Percentiles rank a stretch among this genome's conserved stretches.
Conservation (phyloP, 805 yeast species). For the Hanseniaspora lachancei region DNA sequence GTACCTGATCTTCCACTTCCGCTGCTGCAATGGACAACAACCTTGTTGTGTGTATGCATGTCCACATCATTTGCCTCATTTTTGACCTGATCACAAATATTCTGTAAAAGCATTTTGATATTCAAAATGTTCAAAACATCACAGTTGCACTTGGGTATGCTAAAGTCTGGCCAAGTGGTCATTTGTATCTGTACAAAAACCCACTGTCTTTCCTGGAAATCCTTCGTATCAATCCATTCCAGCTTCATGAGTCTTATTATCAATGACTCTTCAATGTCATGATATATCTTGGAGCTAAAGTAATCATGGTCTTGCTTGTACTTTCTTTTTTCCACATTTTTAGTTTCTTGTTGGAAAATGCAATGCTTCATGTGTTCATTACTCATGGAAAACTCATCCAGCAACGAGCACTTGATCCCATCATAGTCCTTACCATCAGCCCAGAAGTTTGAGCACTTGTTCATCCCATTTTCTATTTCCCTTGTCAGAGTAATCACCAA, state of each 20-base stretch:
- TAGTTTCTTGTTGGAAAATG: not conserved
- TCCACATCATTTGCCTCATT: constrained; percentile 11
- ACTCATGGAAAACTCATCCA: not conserved
- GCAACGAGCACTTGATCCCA: constrained; percentile 14
- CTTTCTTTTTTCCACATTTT: not conserved
- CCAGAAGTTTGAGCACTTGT: constrained; percentile 82
- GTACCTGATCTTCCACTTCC: constrained; percentile 97
- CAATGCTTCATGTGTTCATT: constrained; percentile 3
- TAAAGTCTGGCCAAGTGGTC: constrained; percentile 74
- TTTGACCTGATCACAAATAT: constrained; percentile 15
- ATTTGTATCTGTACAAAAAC: constrained; percentile 63
- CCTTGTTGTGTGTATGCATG: constrained; percentile 19
- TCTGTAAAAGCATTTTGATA: constrained; percentile 34
- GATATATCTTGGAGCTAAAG: constrained; percentile 6
- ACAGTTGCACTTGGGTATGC: constrained; percentile 32
- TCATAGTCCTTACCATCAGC: constrained; percentile 36
- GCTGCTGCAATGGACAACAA: constrained; percentile 83
- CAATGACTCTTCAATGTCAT: constrained; percentile 14
- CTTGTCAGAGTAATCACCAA: constrained; percentile 65
- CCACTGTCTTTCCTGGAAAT: constrained; percentile 29
- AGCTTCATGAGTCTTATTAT: constrained; percentile 33
- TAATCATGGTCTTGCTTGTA: not conserved
- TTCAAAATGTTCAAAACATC: constrained; percentile 45
- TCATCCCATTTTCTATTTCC: constrained; percentile 60
- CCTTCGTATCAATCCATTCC: not conserved